Evolutionary conservation across 768 basidiomycete genomes (phyloP), one percentile per base, ranked within the genome.

Genomic region (Leccinum rimulosum): DNA sequence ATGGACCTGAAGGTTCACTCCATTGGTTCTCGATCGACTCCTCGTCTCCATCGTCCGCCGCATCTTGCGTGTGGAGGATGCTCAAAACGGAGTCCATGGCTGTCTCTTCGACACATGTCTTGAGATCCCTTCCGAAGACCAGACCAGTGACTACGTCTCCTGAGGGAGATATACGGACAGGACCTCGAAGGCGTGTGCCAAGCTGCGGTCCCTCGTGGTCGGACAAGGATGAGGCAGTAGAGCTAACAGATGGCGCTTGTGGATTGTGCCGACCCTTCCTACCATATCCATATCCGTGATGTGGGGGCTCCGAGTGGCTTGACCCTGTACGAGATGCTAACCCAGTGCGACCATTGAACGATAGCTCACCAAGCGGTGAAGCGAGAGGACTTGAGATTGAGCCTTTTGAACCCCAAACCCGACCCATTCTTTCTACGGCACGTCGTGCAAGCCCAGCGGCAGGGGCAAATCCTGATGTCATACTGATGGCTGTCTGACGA

Each of bases 381-480:
- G 82, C 78, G 50, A 82, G 80, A 48, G 75, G 69, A 60, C 75
- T 75, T 22, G 78, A 74, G 54, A 73, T 61, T 7, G 75, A 68
- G 31, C 61, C 38, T 63, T 72, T 77, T 30, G 77, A 78, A 54
- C 80, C 84, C 81, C 81, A 86, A 22, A 82, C 85, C 43, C 84
- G 81, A 40, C 86, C 85, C 77, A 91, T 83, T 71, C 84, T 87
- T 74, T 91, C 89, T 3, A 89, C 88, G 3, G 91, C 89, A 57
- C 87, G 82, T 67, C 85, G 87, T 10, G 89, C 90, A 9, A 89
- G 78, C 9, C 88, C 89, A 17, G 88, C 87, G 22, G 86, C 87
- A 28, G 88, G 87, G 3, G 85, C 84, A 51, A 89, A 79, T 45
- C 84, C 80, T 40, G 79, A 80, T 3, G 87, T 83, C 76, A 91